Percentiles rank a stretch among this genome's conserved stretches.
Conservation (phyloP, 1,284 basidiomycete genomes). For the Tylopilus sp. region DNA sequence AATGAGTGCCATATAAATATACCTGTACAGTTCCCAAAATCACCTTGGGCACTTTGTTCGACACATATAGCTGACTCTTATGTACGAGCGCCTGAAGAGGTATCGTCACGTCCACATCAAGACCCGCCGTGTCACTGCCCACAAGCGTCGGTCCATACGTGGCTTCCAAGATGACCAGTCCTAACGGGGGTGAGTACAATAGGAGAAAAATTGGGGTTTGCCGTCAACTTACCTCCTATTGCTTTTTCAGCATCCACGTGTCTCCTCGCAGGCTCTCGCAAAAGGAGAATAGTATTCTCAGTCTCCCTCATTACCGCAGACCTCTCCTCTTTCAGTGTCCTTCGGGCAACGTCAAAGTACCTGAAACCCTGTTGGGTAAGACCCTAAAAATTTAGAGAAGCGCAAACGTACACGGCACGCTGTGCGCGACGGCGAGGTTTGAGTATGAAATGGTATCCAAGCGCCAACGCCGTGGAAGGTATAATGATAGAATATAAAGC, state of each 20-base stretch:
- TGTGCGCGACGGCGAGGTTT: constrained; percentile 47
- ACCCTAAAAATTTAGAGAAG: constrained; percentile 8
- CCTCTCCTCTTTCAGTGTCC: constrained; percentile 57
- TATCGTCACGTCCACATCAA: constrained; percentile 74
- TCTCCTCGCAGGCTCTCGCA: constrained; percentile 46
- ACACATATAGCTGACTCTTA: constrained; percentile 77
- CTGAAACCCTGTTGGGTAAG: constrained; percentile 38
- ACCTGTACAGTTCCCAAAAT: constrained; percentile 12
- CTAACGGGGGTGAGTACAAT: constrained; percentile 33
- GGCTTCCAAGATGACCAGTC: constrained; percentile 68
- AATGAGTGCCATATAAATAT: constrained; percentile 19
- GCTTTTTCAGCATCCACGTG: constrained; percentile 44
- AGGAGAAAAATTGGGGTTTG: constrained; percentile 1
- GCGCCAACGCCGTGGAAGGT: constrained; percentile 47
- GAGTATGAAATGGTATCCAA: constrained; percentile 52
- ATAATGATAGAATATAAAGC: constrained; percentile 46
- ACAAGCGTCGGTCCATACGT: constrained; percentile 51
- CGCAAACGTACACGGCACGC: constrained; percentile 35
- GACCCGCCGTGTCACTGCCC: constrained; percentile 50
- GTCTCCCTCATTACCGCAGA: constrained; percentile 57
- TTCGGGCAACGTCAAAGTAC: constrained; percentile 51
- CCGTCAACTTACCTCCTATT: constrained; percentile 31
- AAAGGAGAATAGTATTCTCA: constrained; percentile 48
- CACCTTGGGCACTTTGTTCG: constrained; percentile 70
- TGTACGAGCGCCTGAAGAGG: constrained; percentile 82